Evolutionary conservation across 768 basidiomycete species (phyloP), one percentile per base, ranked within the genome.

Genomic region (Lactarius hengduanensis): DNA sequence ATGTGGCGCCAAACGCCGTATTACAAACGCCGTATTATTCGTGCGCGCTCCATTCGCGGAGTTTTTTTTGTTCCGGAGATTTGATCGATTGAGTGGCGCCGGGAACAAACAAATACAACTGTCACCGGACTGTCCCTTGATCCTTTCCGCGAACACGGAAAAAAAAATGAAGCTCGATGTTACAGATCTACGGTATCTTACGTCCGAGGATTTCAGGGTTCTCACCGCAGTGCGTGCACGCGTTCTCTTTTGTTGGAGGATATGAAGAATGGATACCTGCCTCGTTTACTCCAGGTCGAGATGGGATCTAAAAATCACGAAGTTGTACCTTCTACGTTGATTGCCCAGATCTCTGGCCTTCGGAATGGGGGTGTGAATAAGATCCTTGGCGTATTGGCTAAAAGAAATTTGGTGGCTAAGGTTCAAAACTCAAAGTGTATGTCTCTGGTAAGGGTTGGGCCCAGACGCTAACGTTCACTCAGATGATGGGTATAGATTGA

Each of bases 301-400:
- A 94, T 96, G 83, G 97, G 96, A 22, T 95, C 92, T 4, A 97
- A 97, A 80, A 98, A 98, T 75, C 97, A 99, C 73, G 92, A 98
- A 77, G 84, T 97, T 43, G 96, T 99, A 16, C 97, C 97, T 3
- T 88, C 91, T 9, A 77, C 84, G 0, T 85, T 98, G 70, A 92
- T 98, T 68, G 88, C 90, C 4, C 94, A 96, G 76, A 90, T 98
- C 53, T 95, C 95, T 3, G 92, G 93, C n/a, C 80, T 98, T 54
- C 83, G 94, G 41, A 89, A 88, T 65, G 97, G 97, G 56, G 94
- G 95, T 5, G 91, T 96, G 57, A 96, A 95, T 80, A 99, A 98
- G 77, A 78, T 91, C 54, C 83, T 98, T 62, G 94, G 94, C 4
- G 86, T 87, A 22, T 83, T 98, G 18, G 94, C 95, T 0, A 98